phyloP scores from a whole-genome alignment of 176 grass and related monocot species.

The Thinopyrum elongatum region DNA sequence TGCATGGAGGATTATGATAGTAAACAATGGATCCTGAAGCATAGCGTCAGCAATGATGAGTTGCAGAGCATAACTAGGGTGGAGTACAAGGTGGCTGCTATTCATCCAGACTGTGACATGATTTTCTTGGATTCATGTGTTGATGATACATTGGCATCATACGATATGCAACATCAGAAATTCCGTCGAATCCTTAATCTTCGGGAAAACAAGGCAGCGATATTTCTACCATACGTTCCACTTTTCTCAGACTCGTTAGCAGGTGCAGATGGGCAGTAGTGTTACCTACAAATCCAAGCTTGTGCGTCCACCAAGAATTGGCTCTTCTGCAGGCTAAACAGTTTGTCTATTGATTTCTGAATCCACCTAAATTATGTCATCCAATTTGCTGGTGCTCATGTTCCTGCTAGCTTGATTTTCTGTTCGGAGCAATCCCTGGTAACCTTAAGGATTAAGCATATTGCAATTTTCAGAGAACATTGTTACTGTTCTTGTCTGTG shows the following conservation, averaged over 20 bases:
- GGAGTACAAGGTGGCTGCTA: not conserved
- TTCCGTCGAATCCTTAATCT: not conserved
- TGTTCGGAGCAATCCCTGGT: not conserved
- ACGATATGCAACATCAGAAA: not conserved
- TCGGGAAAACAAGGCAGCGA: not conserved
- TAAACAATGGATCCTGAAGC: not conserved
- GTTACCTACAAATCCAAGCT: not conserved
- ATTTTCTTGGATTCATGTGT: not conserved
- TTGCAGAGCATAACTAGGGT: not conserved
- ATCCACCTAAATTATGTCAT: not conserved
- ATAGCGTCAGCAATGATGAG: not conserved
- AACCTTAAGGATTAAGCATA: not conserved
- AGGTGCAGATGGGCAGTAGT: not conserved
- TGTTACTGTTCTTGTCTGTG: not conserved
- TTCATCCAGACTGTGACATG: not conserved
- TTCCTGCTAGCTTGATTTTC: not conserved
- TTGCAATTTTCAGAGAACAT: not conserved
- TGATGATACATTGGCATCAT: not conserved
- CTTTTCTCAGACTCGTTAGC: not conserved
- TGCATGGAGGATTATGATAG: conserved; percentile 8
- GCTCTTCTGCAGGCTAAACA: not conserved
- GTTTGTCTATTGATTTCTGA: not conserved
- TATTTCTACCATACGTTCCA: not conserved
- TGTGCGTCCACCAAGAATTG: not conserved
- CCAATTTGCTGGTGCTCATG: not conserved